Evolutionary conservation across 495 filamentous ascomycete species (phyloP), one percentile per base, ranked within the genome.

Genomic region (Xylaria longipes): DNA sequence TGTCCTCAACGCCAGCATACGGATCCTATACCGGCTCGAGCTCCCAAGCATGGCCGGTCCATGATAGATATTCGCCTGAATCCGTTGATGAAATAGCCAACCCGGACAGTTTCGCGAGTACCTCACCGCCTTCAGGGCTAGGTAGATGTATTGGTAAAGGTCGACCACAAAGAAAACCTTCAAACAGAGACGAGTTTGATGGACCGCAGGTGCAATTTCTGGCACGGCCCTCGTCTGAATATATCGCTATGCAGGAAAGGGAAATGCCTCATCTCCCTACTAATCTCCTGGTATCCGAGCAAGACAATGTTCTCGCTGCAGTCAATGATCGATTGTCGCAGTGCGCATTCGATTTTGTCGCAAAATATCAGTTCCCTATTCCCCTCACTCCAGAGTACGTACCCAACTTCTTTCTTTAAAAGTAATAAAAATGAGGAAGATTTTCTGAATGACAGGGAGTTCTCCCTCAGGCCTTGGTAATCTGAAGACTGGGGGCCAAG

Each of bases 131-230:
- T 22, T 71, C 77, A 37, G 72, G 73, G 70, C 86, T 83, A 65
- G 81, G 83, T 69, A 86, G 82, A 78, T 82, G 80, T 78, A 71
- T 79, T 70, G 80, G 84, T 57, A 89, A 87, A 73, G 80, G 86
- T 69, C 85, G 90, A 71, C 84, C 90, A 37, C 91, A 92, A 80
- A 87, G 92, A 77, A 88, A 91, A 29, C 86, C 91, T 43, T 92
- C 91, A n/a, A 94, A 92, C 83, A 87, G 93, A 46, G 93, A 95
- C 86, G 93, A 95, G 79, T 97, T 95, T 81, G 93, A 94, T 82
- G 93, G 93, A 31, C 93, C 92, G 1, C 89, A 93, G 75, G 69
- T 71, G 62, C 93, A 96, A 78, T 89, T 93, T 68, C 85, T 96
- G 72, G 87, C 92, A 65, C 85, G 86, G 43, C 92, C 92, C 50